These are phyloP conservation scores for Taphrina pruni DNA, from an alignment of 1,139 yeast genomes.

Conservation along the genomic window DNA sequence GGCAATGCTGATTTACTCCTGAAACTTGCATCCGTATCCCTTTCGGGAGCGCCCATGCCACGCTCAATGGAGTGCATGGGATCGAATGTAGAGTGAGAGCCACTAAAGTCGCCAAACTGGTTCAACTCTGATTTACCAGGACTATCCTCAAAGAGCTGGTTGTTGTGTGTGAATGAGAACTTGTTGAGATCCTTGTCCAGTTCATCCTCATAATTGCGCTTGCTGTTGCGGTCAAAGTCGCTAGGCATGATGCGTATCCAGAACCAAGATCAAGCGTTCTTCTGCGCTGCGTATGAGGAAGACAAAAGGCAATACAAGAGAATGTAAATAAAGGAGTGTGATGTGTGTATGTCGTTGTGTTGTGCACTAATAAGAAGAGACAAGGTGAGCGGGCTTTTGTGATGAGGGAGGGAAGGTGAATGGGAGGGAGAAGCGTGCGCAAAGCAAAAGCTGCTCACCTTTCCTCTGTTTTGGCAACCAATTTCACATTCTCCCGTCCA, in stretches of 20 bases:
- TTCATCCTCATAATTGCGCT: slow-evolving; percentile 20
- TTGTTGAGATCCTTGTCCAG: slow-evolving; percentile 20
- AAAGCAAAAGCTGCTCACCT: too few species aligned
- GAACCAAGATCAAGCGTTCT: not conserved
- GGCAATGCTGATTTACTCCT: slow-evolving; percentile 37
- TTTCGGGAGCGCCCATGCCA: slow-evolving; percentile 30
- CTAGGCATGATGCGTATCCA: not conserved
- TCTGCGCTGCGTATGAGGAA: too few species aligned
- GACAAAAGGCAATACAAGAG: not conserved
- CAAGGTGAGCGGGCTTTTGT: slow-evolving; percentile 3
- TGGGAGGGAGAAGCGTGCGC: not conserved
- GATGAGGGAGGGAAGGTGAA: not conserved
- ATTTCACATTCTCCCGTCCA: not conserved
- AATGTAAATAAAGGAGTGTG: not conserved
- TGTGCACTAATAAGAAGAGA: not conserved
- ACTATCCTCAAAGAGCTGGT: slow-evolving; percentile 35
- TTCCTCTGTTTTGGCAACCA: slow-evolving; percentile 2
- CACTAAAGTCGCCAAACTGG: slow-evolving; percentile 37
- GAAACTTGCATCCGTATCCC: slow-evolving; percentile 19
- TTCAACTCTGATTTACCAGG: slow-evolving; percentile 35
- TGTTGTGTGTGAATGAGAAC: slow-evolving; percentile 25
- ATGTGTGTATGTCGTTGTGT: not conserved
- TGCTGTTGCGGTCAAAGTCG: slow-evolving; percentile 5
- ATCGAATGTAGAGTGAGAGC: slow-evolving; percentile 32
- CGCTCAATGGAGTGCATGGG: slow-evolving; percentile 26